Evolutionary conservation across 306 rosid genomes (phyloP).

Genomic region (Quercus parvula): DNA sequence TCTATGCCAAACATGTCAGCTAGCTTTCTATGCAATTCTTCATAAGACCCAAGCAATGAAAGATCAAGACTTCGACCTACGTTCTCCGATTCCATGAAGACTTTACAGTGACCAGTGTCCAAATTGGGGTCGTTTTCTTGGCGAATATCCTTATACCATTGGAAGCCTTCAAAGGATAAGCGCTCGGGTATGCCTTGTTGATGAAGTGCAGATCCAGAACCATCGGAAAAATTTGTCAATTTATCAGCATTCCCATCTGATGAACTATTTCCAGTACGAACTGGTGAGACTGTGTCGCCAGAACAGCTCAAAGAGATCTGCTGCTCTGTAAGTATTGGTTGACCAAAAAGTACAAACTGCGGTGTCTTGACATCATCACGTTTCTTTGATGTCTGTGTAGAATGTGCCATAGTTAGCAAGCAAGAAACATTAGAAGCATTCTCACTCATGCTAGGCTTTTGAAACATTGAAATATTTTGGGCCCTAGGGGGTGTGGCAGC

Average conservation of each 20-base stretch:
- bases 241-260: slow-evolving; percentile 69
- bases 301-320: slow-evolving; percentile 73
- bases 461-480: slow-evolving; percentile 32
- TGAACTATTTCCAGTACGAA: slow-evolving; percentile 53
- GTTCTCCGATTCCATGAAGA: slow-evolving; percentile 68
- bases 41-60: slow-evolving; percentile 57
- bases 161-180: slow-evolving; percentile 54
- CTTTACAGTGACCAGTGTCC: slow-evolving; percentile 73
- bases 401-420: slow-evolving; percentile 57
- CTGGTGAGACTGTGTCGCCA: slow-evolving; percentile 60
- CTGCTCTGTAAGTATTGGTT: slow-evolving; percentile 68
- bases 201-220: slow-evolving; percentile 53
- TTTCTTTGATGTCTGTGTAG: slow-evolving; percentile 49
- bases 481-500: slow-evolving; percentile 39
- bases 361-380: slow-evolving; percentile 49
- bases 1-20: slow-evolving; percentile 75
- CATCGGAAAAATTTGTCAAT: slow-evolving; percentile 39
- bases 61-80: slow-evolving; percentile 78
- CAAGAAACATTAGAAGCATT: slow-evolving; percentile 63
- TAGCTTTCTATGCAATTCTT: slow-evolving; percentile 54
- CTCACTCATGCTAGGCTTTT: slow-evolving; percentile 58
- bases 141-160: slow-evolving; percentile 43
- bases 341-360: slow-evolving; percentile 74
- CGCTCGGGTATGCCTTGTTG: slow-evolving; percentile 43
- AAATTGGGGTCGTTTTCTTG: slow-evolving; percentile 47